Conservation (phyloP, 2,329 filamentous ascomycete genomes). For the Aureobasidium pullulans region DNA sequence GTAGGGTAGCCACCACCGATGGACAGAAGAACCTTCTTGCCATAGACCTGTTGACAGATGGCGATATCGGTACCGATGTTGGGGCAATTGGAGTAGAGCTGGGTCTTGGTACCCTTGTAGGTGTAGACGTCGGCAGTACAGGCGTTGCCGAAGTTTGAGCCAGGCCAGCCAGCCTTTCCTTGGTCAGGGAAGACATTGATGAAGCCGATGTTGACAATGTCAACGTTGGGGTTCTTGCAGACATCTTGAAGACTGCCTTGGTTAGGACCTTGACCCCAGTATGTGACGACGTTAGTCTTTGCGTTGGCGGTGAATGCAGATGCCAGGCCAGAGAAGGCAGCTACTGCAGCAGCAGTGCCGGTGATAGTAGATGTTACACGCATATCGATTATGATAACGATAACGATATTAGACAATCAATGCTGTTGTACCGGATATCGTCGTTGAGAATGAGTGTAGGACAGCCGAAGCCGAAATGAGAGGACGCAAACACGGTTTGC, state of each 20-base stretch:
- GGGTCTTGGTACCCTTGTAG: conserved; percentile 31
- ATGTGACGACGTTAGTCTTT: conserved; percentile 45
- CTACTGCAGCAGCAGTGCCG: conserved; percentile 27
- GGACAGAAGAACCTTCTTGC: conserved; percentile 66
- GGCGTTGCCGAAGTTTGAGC: conserved; percentile 51
- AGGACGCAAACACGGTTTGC: conserved; percentile 44
- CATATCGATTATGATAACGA: conserved; percentile 30
- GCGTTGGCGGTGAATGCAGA: conserved; percentile 35
- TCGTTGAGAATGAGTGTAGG: conserved; percentile 27
- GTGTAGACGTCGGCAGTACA: conserved; percentile 38
- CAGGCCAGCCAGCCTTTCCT: conserved; percentile 39
- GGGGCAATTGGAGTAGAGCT: conserved; percentile 48
- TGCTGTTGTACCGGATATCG: conserved; percentile 12
- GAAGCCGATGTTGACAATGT: conserved; percentile 51
- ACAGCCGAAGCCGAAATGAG: conserved; percentile 41
- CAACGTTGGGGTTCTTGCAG: conserved; percentile 44
- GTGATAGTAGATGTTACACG: conserved; percentile 24
- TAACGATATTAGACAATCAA: conserved; percentile 11
- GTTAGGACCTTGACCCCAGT: conserved; percentile 45
- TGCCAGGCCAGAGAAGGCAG: conserved; percentile 27
- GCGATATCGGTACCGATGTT: conserved; percentile 51
- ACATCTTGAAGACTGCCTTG: conserved; percentile 44
- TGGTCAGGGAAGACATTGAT: conserved; percentile 47
- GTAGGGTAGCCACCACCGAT: conserved; percentile 64
- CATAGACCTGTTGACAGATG: conserved; percentile 53